Evolutionary conservation across 2,329 filamentous ascomycete species (phyloP), one percentile per base, ranked within the genome.

Genomic region (Fusarium decemcellulare): DNA sequence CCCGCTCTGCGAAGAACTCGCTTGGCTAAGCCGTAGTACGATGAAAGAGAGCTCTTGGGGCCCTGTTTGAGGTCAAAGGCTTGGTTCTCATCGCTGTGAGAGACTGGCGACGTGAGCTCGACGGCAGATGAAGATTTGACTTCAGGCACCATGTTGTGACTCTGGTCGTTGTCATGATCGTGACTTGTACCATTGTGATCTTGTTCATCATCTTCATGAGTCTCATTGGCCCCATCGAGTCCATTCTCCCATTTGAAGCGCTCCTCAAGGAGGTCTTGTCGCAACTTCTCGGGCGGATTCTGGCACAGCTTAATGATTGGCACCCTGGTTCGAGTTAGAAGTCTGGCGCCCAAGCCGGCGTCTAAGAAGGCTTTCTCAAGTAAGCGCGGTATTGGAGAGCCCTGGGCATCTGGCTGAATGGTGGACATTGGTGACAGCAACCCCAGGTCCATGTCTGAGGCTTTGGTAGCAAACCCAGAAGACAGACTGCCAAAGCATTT

Each of bases 391-490:
- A 96, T 90, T 1, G 86, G 83, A 6, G 89, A 91, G 34, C 86
- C 85, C 15, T 85, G 77, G 14, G 83, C 82, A 65, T 89, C 85
- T 4, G 86, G 84, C 54, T 86, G 82, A 46, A 86, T 81, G 18
- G 79, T 76, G 2, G 91, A 91, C 51, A 85, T 80, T 5, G 88
- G 88, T 2, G 92, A 91, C 6, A 96, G 83, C 36, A 97, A 86
- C 9, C 91, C 92, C 32, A 97, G 87, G 78, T 98, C 95, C 91
- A 97, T 94, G 74, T 97, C 94, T 2, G 94, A 95, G n/a, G 90
- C 89, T 73, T 92, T 92, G 11, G 93, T 94, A 5, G 93, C 95
- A 80, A 97, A 97, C 0, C 94, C 94, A 12, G 94, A 95, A 18
- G 89, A 88, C 48, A 97, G 84, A 76, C 94, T 97, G 6, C 94